A percentile compares a stretch with the other conserved stretches of the same genome.
Conservation (phyloP, 2,329 filamentous ascomycete species). For the Colletotrichum caudatum region DNA sequence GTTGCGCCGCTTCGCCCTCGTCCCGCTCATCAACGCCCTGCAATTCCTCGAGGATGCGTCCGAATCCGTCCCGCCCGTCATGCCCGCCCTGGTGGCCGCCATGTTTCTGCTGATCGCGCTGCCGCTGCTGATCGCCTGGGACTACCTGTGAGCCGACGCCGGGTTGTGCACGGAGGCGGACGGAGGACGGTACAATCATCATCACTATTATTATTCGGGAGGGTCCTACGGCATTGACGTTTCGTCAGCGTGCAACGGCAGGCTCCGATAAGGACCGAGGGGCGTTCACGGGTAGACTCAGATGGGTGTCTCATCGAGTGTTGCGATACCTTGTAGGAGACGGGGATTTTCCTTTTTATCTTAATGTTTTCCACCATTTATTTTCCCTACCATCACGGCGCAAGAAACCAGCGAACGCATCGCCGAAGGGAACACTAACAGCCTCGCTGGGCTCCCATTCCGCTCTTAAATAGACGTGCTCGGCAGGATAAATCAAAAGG, state of each 20-base stretch:
- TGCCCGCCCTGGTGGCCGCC: constrained; percentile 32
- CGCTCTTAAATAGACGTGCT: not conserved
- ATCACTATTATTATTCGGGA: not conserved
- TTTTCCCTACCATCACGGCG: not conserved
- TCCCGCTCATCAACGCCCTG: constrained; percentile 27
- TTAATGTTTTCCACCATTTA: not conserved
- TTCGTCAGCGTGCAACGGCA: not conserved
- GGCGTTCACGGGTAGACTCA: not conserved
- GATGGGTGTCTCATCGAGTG: not conserved
- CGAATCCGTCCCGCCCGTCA: constrained; percentile 29
- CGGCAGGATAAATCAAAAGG: not conserved
- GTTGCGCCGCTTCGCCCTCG: constrained; percentile 25
- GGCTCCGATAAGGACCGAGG: not conserved
- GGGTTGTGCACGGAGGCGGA: not conserved
- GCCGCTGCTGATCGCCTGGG: constrained; percentile 32
- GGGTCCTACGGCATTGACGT: not conserved
- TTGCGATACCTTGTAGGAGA: not conserved
- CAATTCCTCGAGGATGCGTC: constrained; percentile 24
- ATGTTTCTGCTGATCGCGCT: constrained; percentile 28
- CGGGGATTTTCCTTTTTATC: not conserved
- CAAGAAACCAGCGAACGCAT: constrained; percentile 16
- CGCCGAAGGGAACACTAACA: not conserved
- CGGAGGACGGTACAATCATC: not conserved
- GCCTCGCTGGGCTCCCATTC: not conserved
- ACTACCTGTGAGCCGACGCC: constrained; percentile 15